phyloP scores from a whole-genome alignment of 352 stramenopile genomes.

The Pelagophyceae sp. region DNA sequence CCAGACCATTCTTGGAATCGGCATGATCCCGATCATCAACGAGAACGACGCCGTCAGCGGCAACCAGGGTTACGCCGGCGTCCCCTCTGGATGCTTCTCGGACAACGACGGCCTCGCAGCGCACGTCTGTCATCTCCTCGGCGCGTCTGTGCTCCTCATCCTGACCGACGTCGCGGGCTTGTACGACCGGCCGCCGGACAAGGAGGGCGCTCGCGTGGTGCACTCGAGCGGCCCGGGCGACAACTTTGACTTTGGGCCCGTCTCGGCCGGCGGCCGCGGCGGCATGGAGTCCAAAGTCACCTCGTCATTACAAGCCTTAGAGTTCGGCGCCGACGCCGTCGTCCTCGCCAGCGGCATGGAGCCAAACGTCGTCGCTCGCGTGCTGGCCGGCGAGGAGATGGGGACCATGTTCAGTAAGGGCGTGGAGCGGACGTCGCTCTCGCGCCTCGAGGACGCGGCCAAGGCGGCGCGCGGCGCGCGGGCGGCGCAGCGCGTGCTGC shows the following conservation, averaged over 20 bases:
- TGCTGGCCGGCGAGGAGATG: slow-evolving; percentile 56
- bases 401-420: slow-evolving; percentile 20
- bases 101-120: slow-evolving; percentile 85
- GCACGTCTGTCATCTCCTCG: slow-evolving; percentile 58
- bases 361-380: slow-evolving; percentile 74
- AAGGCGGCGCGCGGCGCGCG: slow-evolving; percentile 46
- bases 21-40: slow-evolving; percentile 96
- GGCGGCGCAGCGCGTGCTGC: slow-evolving; percentile 68
- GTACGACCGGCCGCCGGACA: slow-evolving; percentile 64
- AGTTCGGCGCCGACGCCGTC: slow-evolving; percentile 72
- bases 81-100: slow-evolving; percentile 63
- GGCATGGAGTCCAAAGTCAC: slow-evolving; percentile 90
- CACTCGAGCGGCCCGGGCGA: not conserved
- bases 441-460: not conserved
- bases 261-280: slow-evolving; percentile 69
- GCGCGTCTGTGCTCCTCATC: slow-evolving; percentile 83
- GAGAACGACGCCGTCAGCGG: slow-evolving; percentile 94
- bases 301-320: slow-evolving; percentile 70
- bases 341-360: slow-evolving; percentile 85
- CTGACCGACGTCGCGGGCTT: slow-evolving; percentile 94
- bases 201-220: slow-evolving; percentile 42
- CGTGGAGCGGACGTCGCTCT: slow-evolving; percentile 7
- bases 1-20: slow-evolving; percentile 71
- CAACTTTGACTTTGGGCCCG: slow-evolving; percentile 37
- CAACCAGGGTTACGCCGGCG: slow-evolving; percentile 59